Base-by-base conservation (phyloP, 177 flowering plant species). In the Vitis hybrid region DNA sequence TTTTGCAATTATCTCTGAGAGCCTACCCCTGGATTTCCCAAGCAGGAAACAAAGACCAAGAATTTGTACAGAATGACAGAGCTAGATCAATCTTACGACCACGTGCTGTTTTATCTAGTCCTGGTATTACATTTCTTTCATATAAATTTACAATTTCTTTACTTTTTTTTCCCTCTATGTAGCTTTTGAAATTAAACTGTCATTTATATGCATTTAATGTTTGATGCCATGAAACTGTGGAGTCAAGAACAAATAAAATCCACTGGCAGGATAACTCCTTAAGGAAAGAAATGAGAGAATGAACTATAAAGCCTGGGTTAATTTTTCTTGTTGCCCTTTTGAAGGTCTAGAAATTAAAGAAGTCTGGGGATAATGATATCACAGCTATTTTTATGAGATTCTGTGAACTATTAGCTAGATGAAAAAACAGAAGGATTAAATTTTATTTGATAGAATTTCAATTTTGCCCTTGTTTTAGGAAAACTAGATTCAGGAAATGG, bases 21-120 rank as follows among this genome's bases (percentile, higher is more conserved):
- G 14, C 1, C 61, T 51, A 26, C 54, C 60, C 10, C 45, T 62
- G 66, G 62, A 54, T 79, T 45, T 5, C 77, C 79, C 89, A 60
- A 69, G 66, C 57, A 73, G 77, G 48, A 55, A 80, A 78, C 56
- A 68, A 69, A 10, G 56, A 70, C n/a, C 70, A 76, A 62, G 75
- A 61, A 23, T 18, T 12, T 63, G 73, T 72, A 13, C 84, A 74
- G 32, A 82, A 82, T 17, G 68, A 57, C 52, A 83, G 87, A 82
- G 86, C 87, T 60, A 78, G 80, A 74, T 62, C 85, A 18, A 76
- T 88, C 63, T 91, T 78, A 11, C 83, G 87, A 2, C 94, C 97
- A 2, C 94, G 97, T 66, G 97, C 97, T 77, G 91, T 91, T 71
- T 64, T 91, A 58, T 91, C 97, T 14, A 91, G 93, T 75, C 93